These are phyloP conservation scores for Nothophytophthora sp. DNA, from an alignment of 352 stramenopile species.

Conservation along the genomic window DNA sequence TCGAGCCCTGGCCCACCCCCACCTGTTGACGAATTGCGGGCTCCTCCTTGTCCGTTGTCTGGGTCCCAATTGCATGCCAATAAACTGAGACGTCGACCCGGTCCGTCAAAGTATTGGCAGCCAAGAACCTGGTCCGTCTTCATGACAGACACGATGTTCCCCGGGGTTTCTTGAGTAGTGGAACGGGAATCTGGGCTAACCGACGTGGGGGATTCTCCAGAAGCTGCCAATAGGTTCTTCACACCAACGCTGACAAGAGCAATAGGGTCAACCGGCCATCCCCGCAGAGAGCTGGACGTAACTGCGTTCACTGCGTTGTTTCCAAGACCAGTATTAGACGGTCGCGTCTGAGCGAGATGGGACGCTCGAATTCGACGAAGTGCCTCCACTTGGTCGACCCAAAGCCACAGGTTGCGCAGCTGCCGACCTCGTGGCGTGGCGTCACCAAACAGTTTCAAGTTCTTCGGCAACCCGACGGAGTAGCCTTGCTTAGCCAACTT, in stretches of 20 bases:
- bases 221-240: conserved; percentile 55
- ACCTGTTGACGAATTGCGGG: conserved; percentile 16
- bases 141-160: conserved; percentile 44
- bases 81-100: conserved; percentile 63
- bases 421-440: conserved; percentile 42
- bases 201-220: conserved; percentile 16
- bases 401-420: conserved; percentile 73
- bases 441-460: conserved; percentile 66
- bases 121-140: conserved; percentile 69
- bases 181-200: conserved; percentile 6
- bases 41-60: conserved; percentile 47
- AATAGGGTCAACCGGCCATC: conserved; percentile 75
- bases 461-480: conserved; percentile 76
- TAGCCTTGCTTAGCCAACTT: conserved; percentile 76
- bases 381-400: conserved; percentile 83
- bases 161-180: conserved; percentile 17
- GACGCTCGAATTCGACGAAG: conserved; percentile 66
- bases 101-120: conserved; percentile 75
- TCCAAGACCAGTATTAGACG: conserved; percentile 24
- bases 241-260: conserved; percentile 63
- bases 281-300: conserved; percentile 47
- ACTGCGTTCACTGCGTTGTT: conserved; percentile 24
- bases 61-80: conserved; percentile 87
- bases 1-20: conserved; percentile 30
- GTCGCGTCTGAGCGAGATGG: conserved; percentile 44